Percentiles rank a stretch among this genome's conserved stretches.
Evolutionary conservation across 73 alveolate genomes (phyloP).

Genomic region (Effrenium voratum): DNA sequence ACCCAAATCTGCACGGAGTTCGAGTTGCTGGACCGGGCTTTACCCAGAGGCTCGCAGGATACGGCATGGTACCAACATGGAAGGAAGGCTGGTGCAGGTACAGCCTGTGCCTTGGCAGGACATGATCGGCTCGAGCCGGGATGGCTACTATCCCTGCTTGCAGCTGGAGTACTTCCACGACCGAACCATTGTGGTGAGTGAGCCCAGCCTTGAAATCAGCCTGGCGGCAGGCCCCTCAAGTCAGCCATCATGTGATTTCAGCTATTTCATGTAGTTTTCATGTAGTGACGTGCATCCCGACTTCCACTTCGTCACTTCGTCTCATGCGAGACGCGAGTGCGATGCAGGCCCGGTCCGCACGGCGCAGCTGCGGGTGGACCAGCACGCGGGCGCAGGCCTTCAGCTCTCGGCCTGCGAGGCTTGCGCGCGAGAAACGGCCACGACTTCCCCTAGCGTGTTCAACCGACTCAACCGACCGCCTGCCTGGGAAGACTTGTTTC

Average conservation of each 20-base stretch:
- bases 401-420: slow-evolving; percentile 85
- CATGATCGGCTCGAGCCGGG: slow-evolving; percentile 61
- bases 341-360: slow-evolving; percentile 84
- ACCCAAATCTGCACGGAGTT: slow-evolving; percentile 90
- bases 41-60: not conserved
- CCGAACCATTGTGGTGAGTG: slow-evolving; percentile 50
- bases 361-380: slow-evolving; percentile 75
- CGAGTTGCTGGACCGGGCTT: slow-evolving; percentile 48
- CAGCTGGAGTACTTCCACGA: slow-evolving; percentile 81
- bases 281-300: too few species aligned
- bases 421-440: too few species aligned
- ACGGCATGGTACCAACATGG: not conserved
- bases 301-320: too few species aligned
- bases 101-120: not conserved
- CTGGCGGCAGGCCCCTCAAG: slow-evolving; percentile 79
- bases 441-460: too few species aligned
- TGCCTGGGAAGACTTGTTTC: too few species aligned
- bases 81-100: too few species aligned
- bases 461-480: too few species aligned
- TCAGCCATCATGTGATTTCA: too few species aligned
- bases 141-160: slow-evolving; percentile 85
- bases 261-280: too few species aligned
- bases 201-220: slow-evolving; percentile 43
- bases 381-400: slow-evolving; percentile 72
- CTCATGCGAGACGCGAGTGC: too few species aligned